phyloP scores from a whole-genome alignment of 257 asterid genomes.

The Nicotiana noctiflora region DNA sequence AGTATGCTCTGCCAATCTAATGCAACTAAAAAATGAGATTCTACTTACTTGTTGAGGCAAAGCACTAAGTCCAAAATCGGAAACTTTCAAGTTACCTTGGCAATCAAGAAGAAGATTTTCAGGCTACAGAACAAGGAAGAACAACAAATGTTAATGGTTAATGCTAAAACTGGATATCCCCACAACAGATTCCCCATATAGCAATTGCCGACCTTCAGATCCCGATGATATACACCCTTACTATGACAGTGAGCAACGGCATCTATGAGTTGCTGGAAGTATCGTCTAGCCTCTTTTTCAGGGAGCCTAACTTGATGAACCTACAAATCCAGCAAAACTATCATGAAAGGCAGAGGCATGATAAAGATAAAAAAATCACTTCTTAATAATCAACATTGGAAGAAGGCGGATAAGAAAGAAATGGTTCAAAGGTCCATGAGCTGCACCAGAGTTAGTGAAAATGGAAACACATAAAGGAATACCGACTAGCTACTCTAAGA shows the following conservation, averaged over 20 bases:
- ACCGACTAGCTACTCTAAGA: background rate
- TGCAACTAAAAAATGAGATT: background rate
- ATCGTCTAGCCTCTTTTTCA: constrained; percentile 70
- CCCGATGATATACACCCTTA: constrained; percentile 91
- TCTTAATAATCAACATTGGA: background rate
- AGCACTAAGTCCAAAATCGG: constrained; percentile 94
- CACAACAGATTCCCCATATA: constrained; percentile 9
- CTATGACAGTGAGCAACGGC: constrained; percentile 82
- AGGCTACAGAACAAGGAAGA: constrained; percentile 47
- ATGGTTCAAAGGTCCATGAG: background rate
- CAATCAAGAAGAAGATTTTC: constrained; percentile 93
- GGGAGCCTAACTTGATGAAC: constrained; percentile 67
- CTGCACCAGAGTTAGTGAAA: background rate
- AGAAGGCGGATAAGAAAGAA: background rate
- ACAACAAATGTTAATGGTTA: constrained; percentile 1
- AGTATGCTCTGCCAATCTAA: constrained; percentile 1
- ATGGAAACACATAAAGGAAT: background rate
- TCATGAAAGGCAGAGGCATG: background rate
- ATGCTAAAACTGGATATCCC: constrained; percentile 6
- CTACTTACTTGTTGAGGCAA: constrained; percentile 68
- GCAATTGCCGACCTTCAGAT: constrained; percentile 52
- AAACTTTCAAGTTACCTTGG: constrained; percentile 73
- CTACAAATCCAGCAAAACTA: constrained; percentile 30
- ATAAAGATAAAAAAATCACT: background rate
- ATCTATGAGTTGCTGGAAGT: constrained; percentile 90